phyloP scores from a whole-genome alignment of 192 early-diverging fungal genomes.

The Piromyces sp. region DNA sequence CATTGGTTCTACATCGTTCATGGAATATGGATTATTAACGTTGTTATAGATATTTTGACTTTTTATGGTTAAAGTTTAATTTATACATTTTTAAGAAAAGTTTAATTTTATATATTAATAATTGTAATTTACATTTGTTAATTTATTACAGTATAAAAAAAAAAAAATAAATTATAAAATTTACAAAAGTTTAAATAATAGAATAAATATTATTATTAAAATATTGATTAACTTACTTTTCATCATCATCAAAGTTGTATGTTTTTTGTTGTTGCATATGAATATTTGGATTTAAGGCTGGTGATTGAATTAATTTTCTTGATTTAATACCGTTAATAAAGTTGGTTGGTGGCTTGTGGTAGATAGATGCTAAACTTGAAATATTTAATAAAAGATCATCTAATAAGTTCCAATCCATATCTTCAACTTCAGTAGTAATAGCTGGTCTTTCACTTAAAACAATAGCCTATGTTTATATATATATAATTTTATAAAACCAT shows the following conservation, averaged over 20 bases:
- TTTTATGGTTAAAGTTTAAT: background rate
- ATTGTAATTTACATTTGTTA: too few species aligned
- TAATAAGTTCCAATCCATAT: conserved; percentile 31
- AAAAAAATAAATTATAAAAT: conserved; percentile 36
- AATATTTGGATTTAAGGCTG: background rate
- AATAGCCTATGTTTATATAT: conserved; percentile 39
- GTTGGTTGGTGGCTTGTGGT: conserved; percentile 71
- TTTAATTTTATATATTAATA: too few species aligned
- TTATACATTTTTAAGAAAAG: background rate
- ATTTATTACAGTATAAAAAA: conserved; percentile 14
- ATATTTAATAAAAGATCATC: conserved; percentile 80
- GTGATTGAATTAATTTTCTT: background rate
- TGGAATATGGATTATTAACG: background rate
- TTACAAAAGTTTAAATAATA: conserved; percentile 7
- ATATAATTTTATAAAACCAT: too few species aligned
- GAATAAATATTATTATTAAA: conserved; percentile 1
- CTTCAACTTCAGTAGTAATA: conserved; percentile 45
- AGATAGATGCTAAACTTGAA: conserved; percentile 77
- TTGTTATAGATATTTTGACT: background rate
- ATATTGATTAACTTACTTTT: conserved; percentile 6
- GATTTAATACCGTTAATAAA: conserved; percentile 36
- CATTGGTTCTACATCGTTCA: background rate
- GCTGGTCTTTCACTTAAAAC: conserved; percentile 80
- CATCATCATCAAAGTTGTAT: background rate
- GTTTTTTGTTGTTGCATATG: background rate